Percentiles rank a stretch among this genome's conserved stretches.
These are phyloP conservation scores for Mortierella sp. DNA, from an alignment of 371 early-diverging fungal genomes.

Conservation along the genomic window DNA sequence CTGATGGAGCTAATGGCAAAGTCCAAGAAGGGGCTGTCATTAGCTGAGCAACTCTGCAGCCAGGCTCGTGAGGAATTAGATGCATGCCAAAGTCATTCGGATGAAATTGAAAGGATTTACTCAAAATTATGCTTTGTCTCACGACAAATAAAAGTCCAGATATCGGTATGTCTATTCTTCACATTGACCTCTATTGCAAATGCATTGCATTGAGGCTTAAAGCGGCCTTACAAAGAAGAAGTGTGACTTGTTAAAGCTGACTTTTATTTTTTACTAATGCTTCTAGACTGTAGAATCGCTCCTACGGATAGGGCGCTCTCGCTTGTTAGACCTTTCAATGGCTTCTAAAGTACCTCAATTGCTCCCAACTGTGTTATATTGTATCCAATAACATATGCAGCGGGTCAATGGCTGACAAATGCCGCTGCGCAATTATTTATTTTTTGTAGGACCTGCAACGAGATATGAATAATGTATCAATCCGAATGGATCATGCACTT, in stretches of 20 bases:
- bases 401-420: background rate
- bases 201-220: background rate
- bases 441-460: slow-evolving; percentile 33
- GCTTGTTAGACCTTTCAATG: slow-evolving; percentile 27
- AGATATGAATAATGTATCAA: slow-evolving; percentile 37
- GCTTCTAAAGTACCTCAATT: slow-evolving; percentile 26
- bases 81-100: slow-evolving; percentile 46
- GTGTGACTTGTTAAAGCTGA: slow-evolving; percentile 2
- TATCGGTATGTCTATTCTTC: slow-evolving; percentile 20
- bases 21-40: slow-evolving; percentile 52
- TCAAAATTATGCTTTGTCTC: slow-evolving; percentile 55
- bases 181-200: background rate
- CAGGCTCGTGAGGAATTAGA: slow-evolving; percentile 49
- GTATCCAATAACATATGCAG: background rate
- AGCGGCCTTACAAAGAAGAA: background rate
- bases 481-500: slow-evolving; percentile 45
- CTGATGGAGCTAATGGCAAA: slow-evolving; percentile 48
- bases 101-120: slow-evolving; percentile 52
- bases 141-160: slow-evolving; percentile 48
- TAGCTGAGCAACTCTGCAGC: slow-evolving; percentile 50
- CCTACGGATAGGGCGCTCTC: slow-evolving; percentile 34
- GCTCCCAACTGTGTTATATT: background rate
- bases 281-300: slow-evolving; percentile 43
- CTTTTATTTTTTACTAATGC: background rate
- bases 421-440: background rate